Percentiles rank a stretch among this genome's conserved stretches.
phyloP scores from a whole-genome alignment of 805 yeast genomes.

The Cyberlindnera misumaiensis region DNA sequence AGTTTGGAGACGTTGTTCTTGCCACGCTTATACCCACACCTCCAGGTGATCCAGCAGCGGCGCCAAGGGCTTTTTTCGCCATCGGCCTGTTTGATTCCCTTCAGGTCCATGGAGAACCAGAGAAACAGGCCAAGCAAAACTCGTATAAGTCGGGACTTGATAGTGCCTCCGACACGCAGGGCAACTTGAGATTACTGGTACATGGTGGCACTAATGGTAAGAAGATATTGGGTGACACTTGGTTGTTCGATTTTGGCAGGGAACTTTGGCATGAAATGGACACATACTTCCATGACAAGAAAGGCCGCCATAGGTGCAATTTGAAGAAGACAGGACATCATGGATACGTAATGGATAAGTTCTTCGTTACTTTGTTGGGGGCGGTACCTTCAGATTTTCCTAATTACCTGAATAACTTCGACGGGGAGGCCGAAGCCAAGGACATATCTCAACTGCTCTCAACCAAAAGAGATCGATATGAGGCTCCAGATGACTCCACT shows the following conservation, averaged over 20 bases:
- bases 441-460: constrained; percentile 11
- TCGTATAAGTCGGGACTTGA: constrained; percentile 4
- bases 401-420: background rate
- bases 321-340: constrained; percentile 14
- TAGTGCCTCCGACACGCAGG: background rate
- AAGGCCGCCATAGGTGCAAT: constrained; percentile 5
- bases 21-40: constrained; percentile 26
- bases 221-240: constrained; percentile 38
- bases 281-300: constrained; percentile 22
- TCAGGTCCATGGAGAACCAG: background rate
- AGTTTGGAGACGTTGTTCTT: constrained; percentile 29
- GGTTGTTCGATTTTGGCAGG: constrained; percentile 41
- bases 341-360: constrained; percentile 14
- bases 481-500: background rate
- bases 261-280: constrained; percentile 33
- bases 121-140: background rate
- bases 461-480: background rate
- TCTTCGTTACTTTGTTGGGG: constrained; percentile 15
- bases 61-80: constrained; percentile 31
- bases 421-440: background rate
- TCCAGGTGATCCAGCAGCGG: constrained; percentile 17
- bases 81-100: constrained; percentile 21
- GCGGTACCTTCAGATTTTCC: constrained; percentile 8
- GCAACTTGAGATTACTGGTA: constrained; percentile 20
- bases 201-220: constrained; percentile 32